Base-by-base conservation (phyloP, 305 asterid genomes). In the Withania somnifera region DNA sequence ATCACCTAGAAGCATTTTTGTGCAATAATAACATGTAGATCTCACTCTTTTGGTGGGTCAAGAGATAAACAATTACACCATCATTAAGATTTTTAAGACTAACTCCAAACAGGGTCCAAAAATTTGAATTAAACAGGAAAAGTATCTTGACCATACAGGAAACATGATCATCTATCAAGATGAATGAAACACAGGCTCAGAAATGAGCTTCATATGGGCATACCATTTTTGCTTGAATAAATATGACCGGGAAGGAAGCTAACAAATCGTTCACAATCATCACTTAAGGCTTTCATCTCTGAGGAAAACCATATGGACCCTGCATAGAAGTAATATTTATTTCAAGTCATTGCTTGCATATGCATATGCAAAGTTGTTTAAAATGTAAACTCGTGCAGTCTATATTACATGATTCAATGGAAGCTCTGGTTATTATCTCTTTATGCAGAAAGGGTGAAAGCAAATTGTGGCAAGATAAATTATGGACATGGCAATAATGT, bases 261-360 rank as follows among this genome's bases (percentile, higher is more conserved):
- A 91, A 83, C 90, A 87, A 97, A 97, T 78, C 95, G 84, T 91
- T 97, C 98, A 85, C 99, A 97, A 77, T 97, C 99, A 89, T 97
- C 99, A 66, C 98, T 95, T 79, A 97, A 81, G 82, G 99, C 99
- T 85, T 97, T 97, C 99, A 97, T 97, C 90, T 97, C 99, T 50
- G 99, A 97, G 79, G 99, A 94, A 89, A 97, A 92, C 99, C 99
- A 97, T 66, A 92, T 88, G 30, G 99, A 97, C 79, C 99, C 99
- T 97, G 94, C 89, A 90, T 85, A 89, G 81, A 82, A 51, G 13
- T 67, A 83, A 34, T 67, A 75, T 32, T 81, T 52, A 69, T 20
- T 45, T 28, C 45, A 75, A 51, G 45, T 50, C 61, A 75, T 19
- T 7, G 28, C 40, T 75, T 75, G 80, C 61, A 28, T 26, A 22